Conservation (phyloP, 768 basidiomycete species). For the Obba rivulosa region DNA sequence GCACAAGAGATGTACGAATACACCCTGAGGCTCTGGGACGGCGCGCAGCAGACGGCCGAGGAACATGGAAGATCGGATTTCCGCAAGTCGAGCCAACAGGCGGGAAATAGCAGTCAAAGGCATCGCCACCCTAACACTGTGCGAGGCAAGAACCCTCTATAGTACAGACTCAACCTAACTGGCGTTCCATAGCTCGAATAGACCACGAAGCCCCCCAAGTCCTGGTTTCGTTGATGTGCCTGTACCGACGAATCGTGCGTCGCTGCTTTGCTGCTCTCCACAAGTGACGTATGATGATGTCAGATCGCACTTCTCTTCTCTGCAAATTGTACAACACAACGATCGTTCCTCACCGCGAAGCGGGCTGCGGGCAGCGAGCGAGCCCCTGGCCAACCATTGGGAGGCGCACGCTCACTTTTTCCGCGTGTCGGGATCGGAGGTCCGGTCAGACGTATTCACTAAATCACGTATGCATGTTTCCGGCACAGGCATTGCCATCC, state of each 20-base stretch:
- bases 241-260: neutral
- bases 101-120: constrained; percentile 4
- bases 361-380: too few species aligned
- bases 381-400: too few species aligned
- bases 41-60: neutral
- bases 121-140: neutral
- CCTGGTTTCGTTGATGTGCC: neutral
- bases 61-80: neutral
- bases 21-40: constrained; percentile 15
- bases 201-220: neutral
- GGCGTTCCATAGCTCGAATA: too few species aligned
- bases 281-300: neutral
- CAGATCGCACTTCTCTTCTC: neutral
- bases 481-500: too few species aligned
- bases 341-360: too few species aligned
- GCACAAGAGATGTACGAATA: constrained; percentile 17
- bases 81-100: neutral
- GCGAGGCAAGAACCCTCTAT: too few species aligned
- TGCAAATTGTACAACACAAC: too few species aligned
- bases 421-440: too few species aligned
- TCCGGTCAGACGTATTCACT: too few species aligned
- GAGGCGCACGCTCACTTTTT: too few species aligned
- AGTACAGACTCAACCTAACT: too few species aligned
- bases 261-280: neutral
- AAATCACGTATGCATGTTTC: too few species aligned